Evolutionary conservation across 441 rosid species (phyloP), one percentile per base, ranked within the genome.

Genomic region (Macaranga tanarius): DNA sequence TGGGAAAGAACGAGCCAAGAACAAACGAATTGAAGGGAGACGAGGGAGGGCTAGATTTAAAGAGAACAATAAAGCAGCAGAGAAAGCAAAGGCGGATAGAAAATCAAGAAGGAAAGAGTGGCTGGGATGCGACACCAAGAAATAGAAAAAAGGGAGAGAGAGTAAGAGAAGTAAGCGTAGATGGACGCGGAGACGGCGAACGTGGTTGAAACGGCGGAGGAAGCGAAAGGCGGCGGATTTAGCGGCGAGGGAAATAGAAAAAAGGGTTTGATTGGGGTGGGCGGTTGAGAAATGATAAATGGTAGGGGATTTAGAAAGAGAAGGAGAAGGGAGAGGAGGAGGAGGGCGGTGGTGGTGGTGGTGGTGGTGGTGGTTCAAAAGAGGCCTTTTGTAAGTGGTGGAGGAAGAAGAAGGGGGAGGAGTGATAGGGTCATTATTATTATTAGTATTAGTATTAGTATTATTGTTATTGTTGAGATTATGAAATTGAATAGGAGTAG

Each of bases 21-120:
- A 90, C 79, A 90, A 69, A 2, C 96, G 94, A 48, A 93, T 86
- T 2, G 94, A 88, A 71, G 97, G 96, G 67, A 93, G 86, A 12
- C 95, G 89, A 69, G 92, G 95, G 76, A 88, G 85, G 2, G 93
- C 92, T 20, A 92, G 87, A 74, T 91, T 91, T 56, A 92, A 86
- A 51, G 92, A 88, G 73, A 90, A 84, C 2, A 91, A 73, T 16
- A 91, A 86, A 6, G 89, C 94, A 4, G 90, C 90, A 10, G 94
- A 89, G 86, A 91, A 91, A 28, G 87, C 94, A 34, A 91, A 86
- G 71, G 96, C 94, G 2, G 97, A 84, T 64, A 93, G 75, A 73
- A 91, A 90, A 75, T 91, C 96, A 51, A 91, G 92, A 34, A 93
- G 61, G 75, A 89, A 84, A 10, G 94, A 88, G 69, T 84, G 90